phyloP scores from a whole-genome alignment of 176 grass and related monocot genomes.

The Tuctoria greenei region DNA sequence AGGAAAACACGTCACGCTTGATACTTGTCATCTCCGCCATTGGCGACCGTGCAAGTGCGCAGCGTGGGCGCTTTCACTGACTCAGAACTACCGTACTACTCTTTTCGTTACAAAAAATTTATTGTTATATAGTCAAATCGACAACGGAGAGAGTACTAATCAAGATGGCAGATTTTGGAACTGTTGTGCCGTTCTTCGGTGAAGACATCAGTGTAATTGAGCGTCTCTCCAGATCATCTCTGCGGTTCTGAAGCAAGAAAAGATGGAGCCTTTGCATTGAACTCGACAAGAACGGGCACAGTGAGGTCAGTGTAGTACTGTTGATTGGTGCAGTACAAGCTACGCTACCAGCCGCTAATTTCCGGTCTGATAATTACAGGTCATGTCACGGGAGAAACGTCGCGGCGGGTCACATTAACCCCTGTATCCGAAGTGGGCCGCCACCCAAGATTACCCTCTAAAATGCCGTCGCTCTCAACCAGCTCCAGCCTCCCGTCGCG shows the following conservation, averaged over 20 bases:
- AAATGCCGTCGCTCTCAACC: not conserved
- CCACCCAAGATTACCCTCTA: not conserved
- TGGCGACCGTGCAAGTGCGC: not conserved
- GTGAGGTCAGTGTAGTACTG: not conserved
- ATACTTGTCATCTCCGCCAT: not conserved
- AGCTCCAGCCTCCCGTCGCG: too few species aligned
- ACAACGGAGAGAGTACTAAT: too few species aligned
- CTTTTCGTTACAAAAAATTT: too few species aligned
- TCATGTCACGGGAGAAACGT: not conserved
- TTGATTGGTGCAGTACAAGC: not conserved
- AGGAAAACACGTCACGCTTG: not conserved
- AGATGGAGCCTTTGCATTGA: not conserved
- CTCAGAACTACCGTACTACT: too few species aligned
- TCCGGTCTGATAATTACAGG: not conserved
- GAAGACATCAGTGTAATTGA: too few species aligned
- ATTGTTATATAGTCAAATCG: too few species aligned
- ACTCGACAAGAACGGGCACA: not conserved
- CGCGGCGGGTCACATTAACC: not conserved
- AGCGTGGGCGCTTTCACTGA: not conserved
- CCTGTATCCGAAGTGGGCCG: not conserved
- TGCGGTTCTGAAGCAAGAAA: not conserved
- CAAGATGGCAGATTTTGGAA: too few species aligned
- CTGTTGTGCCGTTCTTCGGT: too few species aligned
- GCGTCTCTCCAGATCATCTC: not conserved
- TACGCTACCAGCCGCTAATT: not conserved